phyloP scores from a whole-genome alignment of 2,329 filamentous ascomycete species.

The Colletotrichum eleusines region DNA sequence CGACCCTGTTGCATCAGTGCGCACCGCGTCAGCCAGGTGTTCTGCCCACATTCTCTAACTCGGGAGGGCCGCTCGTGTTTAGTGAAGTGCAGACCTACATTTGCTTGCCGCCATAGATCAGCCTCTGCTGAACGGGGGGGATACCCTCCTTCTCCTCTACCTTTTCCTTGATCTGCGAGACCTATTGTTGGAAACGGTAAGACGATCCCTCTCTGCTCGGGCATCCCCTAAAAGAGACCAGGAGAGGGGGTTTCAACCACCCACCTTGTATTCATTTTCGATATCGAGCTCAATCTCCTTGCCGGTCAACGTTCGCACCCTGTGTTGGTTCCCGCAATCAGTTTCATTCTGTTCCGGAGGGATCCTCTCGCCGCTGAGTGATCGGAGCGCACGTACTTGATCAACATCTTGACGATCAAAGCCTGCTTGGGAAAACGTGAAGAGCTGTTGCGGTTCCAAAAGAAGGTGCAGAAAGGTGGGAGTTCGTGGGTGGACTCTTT shows the following conservation, averaged over 20 bases:
- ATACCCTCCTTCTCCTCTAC: conserved; percentile 99
- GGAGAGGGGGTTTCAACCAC: conserved; percentile 23
- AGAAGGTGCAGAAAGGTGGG: conserved; percentile 12
- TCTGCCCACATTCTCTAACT: neutral
- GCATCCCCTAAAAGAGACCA: neutral
- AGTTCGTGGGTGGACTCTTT: neutral
- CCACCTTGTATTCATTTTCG: conserved; percentile 91
- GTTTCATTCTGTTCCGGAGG: neutral
- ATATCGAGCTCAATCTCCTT: conserved; percentile 99
- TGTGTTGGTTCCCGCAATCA: conserved; percentile 61
- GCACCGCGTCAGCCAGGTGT: conserved; percentile 4
- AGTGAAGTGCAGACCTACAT: conserved; percentile 70
- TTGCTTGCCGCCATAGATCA: conserved; percentile 98
- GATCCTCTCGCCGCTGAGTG: neutral
- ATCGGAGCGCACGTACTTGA: conserved; percentile 60
- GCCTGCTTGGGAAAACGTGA: neutral
- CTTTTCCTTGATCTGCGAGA: conserved; percentile 97
- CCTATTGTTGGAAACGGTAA: conserved; percentile 62
- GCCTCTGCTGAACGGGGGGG: conserved; percentile 92
- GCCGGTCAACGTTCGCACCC: conserved; percentile 96
- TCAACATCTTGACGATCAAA: conserved; percentile 55
- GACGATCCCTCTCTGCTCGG: neutral
- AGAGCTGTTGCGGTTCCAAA: neutral
- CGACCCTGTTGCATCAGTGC: conserved; percentile 71
- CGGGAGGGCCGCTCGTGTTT: neutral